Conservation (phyloP, 176 grass and related monocot species). For the Zea mays region Zm-B73-REFERENCE-NAM-5.0 NC_050101.1:8315001-8315500, state of each 20-base stretch:
- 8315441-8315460: constrained; percentile 66
- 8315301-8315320: constrained; percentile 60
- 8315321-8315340: constrained; percentile 71
- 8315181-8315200: constrained; percentile 69
- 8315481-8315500: constrained; percentile 76
- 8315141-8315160: constrained; percentile 61
- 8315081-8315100: constrained; percentile 62
- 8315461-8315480: constrained; percentile 58
- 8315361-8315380: constrained; percentile 51
- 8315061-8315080: constrained; percentile 81
- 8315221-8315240: constrained; percentile 75
- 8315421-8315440: constrained; percentile 82
- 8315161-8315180: constrained; percentile 82
- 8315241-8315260: constrained; percentile 90
- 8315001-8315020: constrained; percentile 47
- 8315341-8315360: constrained; percentile 65
- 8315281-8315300: constrained; percentile 84
- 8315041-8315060: constrained; percentile 78
- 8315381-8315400: constrained; percentile 59
- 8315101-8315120: constrained; percentile 93
- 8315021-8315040: constrained; percentile 82
- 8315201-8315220: constrained; percentile 76
- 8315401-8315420: constrained; percentile 71
- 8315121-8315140: constrained; percentile 71
- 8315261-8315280: constrained; percentile 47